Evolutionary conservation across 2,329 filamentous ascomycete species (phyloP).

Genomic region (Trichoderma brevicompactum): DNA sequence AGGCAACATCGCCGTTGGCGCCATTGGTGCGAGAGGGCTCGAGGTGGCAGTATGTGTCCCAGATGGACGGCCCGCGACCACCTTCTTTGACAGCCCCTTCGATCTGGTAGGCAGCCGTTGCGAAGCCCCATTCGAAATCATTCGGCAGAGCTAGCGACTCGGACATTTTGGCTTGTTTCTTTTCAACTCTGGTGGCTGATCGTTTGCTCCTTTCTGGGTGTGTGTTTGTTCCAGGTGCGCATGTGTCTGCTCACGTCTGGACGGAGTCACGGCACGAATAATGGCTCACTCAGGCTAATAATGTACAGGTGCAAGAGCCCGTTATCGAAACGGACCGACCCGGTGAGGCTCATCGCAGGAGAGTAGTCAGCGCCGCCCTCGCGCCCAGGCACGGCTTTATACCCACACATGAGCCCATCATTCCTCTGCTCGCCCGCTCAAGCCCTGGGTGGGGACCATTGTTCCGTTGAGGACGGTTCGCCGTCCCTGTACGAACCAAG

Average conservation of each 20-base stretch:
- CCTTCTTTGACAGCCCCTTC: slow-evolving; percentile 49
- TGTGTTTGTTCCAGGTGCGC: slow-evolving; percentile 18
- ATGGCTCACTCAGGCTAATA: slow-evolving; percentile 27
- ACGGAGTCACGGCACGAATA: slow-evolving; percentile 5
- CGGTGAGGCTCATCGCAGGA: slow-evolving; percentile 19
- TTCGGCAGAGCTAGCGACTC: slow-evolving; percentile 36
- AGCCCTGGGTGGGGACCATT: slow-evolving; percentile 7
- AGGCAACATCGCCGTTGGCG: slow-evolving; percentile 53
- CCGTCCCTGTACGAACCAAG: not conserved
- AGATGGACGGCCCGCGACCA: slow-evolving; percentile 49
- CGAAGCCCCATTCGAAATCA: slow-evolving; percentile 48
- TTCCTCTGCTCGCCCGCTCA: not conserved
- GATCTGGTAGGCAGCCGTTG: slow-evolving; percentile 51
- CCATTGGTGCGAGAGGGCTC: slow-evolving; percentile 47
- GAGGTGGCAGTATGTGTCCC: slow-evolving; percentile 49
- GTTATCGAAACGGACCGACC: slow-evolving; percentile 27
- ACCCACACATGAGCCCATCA: slow-evolving; percentile 12
- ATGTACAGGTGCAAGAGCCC: slow-evolving; percentile 13
- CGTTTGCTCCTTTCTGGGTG: not conserved
- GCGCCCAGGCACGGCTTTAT: slow-evolving; percentile 14
- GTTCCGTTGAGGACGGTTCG: slow-evolving; percentile 9
- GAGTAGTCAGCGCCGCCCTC: slow-evolving; percentile 1
- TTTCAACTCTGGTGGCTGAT: slow-evolving; percentile 8
- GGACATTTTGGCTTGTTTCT: slow-evolving; percentile 27
- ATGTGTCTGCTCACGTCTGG: slow-evolving; percentile 2